Percentiles rank a stretch among this genome's conserved stretches.
phyloP scores from a whole-genome alignment of 805 yeast genomes.

The Ogataea saltuana region DNA sequence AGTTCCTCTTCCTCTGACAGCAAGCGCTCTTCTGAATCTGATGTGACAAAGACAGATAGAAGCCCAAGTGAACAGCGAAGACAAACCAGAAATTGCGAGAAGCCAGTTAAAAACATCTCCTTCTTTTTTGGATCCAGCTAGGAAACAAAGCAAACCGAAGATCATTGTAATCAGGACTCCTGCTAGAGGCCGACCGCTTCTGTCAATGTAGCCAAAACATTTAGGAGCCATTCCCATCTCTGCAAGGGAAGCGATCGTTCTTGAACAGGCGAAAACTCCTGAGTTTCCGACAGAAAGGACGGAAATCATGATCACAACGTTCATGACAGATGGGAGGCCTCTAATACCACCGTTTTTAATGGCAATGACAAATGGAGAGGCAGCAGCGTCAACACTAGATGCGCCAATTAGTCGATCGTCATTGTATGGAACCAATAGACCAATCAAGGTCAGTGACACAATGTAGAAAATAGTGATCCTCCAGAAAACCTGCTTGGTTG shows the following conservation, averaged over 20 bases:
- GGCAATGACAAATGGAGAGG: constrained; percentile 76
- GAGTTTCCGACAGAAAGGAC: constrained; percentile 70
- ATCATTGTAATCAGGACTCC: constrained; percentile 52
- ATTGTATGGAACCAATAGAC: constrained; percentile 58
- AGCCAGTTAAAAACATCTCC: constrained; percentile 64
- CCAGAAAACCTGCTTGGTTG: constrained; percentile 62
- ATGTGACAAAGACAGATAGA: constrained; percentile 61
- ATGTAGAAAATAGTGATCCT: constrained; percentile 57
- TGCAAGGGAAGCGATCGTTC: constrained; percentile 61
- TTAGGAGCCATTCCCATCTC: constrained; percentile 62
- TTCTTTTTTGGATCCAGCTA: constrained; percentile 53
- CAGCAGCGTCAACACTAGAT: constrained; percentile 47
- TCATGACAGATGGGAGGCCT: constrained; percentile 62
- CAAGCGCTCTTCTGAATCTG: constrained; percentile 63
- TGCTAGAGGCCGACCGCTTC: constrained; percentile 66
- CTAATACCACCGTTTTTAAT: constrained; percentile 53
- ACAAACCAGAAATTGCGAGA: constrained; percentile 63
- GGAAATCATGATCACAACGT: constrained; percentile 62
- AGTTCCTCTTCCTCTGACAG: constrained; percentile 57
- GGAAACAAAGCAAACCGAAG: constrained; percentile 53
- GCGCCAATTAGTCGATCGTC: constrained; percentile 48
- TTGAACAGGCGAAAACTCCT: constrained; percentile 61
- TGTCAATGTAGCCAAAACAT: constrained; percentile 60
- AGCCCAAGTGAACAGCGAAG: constrained; percentile 70
- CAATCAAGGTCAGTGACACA: constrained; percentile 49